phyloP scores from a whole-genome alignment of 179 eudicot genomes.

The Monotropa hypopitys region DNA sequence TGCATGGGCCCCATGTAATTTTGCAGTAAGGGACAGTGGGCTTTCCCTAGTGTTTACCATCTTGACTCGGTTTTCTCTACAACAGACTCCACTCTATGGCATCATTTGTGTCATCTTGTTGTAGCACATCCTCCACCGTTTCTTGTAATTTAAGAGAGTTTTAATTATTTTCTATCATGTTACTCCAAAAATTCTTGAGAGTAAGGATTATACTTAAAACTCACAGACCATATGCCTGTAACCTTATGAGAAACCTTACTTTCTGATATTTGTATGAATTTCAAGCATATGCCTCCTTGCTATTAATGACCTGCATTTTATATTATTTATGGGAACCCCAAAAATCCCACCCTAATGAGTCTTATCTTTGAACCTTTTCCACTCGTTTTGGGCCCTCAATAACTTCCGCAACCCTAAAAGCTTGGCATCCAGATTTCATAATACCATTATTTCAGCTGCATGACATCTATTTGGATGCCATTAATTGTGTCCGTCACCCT shows the following conservation, averaged over 20 bases:
- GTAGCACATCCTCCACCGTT: not conserved
- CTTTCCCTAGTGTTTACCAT: not conserved
- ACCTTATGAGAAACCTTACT: not conserved
- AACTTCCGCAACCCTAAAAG: too few relatives aligned
- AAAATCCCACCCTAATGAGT: too few relatives aligned
- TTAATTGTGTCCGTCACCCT: too few relatives aligned
- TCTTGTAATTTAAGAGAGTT: not conserved
- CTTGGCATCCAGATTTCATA: too few relatives aligned
- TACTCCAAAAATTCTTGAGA: not conserved
- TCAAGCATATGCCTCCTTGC: not conserved
- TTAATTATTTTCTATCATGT: not conserved
- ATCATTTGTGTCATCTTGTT: not conserved
- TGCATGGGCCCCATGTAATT: not conserved
- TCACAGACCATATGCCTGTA: not conserved
- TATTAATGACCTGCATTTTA: not conserved
- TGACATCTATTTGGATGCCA: too few relatives aligned
- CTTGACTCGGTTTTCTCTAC: not conserved
- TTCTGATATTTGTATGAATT: not conserved
- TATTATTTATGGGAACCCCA: too few relatives aligned
- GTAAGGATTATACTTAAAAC: not conserved
- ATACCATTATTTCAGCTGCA: too few relatives aligned
- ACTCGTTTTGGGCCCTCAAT: too few relatives aligned
- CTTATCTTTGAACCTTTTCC: too few relatives aligned
- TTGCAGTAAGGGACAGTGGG: not conserved
- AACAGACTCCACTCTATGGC: not conserved